Evolutionary conservation across 164 flowering plant genomes (phyloP).

Genomic region (Vitis vinifera): DNA sequence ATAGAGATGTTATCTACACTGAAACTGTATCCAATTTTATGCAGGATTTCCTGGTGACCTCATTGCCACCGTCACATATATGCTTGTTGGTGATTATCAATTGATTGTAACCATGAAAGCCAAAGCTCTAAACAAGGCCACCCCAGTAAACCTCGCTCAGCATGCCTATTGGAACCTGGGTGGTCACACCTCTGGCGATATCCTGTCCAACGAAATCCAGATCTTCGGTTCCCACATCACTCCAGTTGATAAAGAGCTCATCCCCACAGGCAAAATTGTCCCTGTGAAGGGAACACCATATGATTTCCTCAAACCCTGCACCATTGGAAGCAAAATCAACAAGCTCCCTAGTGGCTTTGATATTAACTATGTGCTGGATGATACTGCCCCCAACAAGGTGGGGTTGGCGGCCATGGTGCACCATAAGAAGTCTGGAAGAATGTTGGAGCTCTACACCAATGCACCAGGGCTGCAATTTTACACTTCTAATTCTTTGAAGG

Average conservation of each 20-base stretch:
- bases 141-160: constrained; percentile 68
- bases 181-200: constrained; percentile 66
- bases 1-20: too few species aligned
- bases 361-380: constrained; percentile 50
- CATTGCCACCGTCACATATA: constrained; percentile 42
- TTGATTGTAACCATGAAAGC: constrained; percentile 57
- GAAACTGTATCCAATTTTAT: not conserved
- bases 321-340: constrained; percentile 42
- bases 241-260: constrained; percentile 53
- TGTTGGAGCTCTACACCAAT: constrained; percentile 48
- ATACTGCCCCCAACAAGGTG: not conserved
- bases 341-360: constrained; percentile 50
- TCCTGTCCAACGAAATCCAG: constrained; percentile 47
- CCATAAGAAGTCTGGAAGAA: constrained; percentile 45
- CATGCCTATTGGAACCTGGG: constrained; percentile 86
- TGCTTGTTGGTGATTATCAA: constrained; percentile 23
- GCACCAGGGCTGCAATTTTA: constrained; percentile 62
- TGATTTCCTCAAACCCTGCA: constrained; percentile 45
- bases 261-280: constrained; percentile 72
- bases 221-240: constrained; percentile 61
- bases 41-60: constrained; percentile 79
- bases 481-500: constrained; percentile 32
- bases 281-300: constrained; percentile 67
- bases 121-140: constrained; percentile 51
- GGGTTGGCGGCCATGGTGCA: constrained; percentile 43